A percentile compares a stretch with the other conserved stretches of the same genome.
phyloP scores from a whole-genome alignment of 2,329 filamentous ascomycete species.

The Pseudonectria foliicola region DNA sequence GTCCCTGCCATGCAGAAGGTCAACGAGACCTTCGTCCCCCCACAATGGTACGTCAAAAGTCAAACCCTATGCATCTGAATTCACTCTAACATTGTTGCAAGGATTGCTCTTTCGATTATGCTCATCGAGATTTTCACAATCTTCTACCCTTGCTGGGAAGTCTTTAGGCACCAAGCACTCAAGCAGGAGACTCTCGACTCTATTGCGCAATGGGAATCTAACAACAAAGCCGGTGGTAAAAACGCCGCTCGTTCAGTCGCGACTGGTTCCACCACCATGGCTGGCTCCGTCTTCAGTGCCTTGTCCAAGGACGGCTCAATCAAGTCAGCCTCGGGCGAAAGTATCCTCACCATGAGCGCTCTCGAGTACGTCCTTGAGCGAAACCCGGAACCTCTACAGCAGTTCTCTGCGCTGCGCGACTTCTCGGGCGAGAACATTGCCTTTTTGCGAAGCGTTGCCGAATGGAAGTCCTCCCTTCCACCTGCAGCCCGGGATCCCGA shows the following conservation, averaged over 20 bases:
- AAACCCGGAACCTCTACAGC: slow-evolving; percentile 50
- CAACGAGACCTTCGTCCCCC: slow-evolving; percentile 50
- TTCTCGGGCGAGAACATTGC: slow-evolving; percentile 64
- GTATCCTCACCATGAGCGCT: slow-evolving; percentile 51
- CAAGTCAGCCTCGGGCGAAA: slow-evolving; percentile 30
- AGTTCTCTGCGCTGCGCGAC: slow-evolving; percentile 55
- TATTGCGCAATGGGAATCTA: slow-evolving; percentile 41
- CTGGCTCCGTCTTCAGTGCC: slow-evolving; percentile 30
- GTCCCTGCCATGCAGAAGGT: slow-evolving; percentile 42
- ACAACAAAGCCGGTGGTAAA: slow-evolving; percentile 26
- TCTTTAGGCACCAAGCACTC: slow-evolving; percentile 38
- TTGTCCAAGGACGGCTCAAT: slow-evolving; percentile 29
- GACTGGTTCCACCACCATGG: slow-evolving; percentile 26
- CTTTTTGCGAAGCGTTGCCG: slow-evolving; percentile 51
- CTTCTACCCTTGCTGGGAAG: slow-evolving; percentile 55
- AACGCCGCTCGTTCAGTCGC: slow-evolving; percentile 26
- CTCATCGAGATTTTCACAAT: slow-evolving; percentile 58
- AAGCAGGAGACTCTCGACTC: slow-evolving; percentile 41
- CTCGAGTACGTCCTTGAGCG: slow-evolving; percentile 51
- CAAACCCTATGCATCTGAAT: not conserved
- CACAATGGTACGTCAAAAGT: slow-evolving; percentile 47
- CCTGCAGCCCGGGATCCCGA: slow-evolving; percentile 17
- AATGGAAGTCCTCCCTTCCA: slow-evolving; percentile 29
- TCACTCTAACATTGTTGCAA: slow-evolving; percentile 11
- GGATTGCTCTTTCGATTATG: slow-evolving; percentile 54